Evolutionary conservation across 495 filamentous ascomycete species (phyloP).

Genomic region (Neurospora sp.): DNA sequence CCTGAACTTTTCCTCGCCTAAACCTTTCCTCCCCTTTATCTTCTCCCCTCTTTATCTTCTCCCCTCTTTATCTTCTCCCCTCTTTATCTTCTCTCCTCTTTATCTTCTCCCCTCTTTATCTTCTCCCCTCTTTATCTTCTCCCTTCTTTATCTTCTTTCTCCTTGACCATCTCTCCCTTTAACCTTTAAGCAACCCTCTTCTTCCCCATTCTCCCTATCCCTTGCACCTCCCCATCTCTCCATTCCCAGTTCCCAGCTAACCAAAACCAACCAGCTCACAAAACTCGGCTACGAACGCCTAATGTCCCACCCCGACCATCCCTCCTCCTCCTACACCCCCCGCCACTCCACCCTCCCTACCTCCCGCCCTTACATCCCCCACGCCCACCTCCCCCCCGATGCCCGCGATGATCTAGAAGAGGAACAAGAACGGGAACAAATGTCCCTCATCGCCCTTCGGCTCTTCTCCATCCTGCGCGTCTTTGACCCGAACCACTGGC

Average conservation of each 20-base stretch:
- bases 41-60: no score
- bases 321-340: neutral
- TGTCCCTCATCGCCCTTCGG: neutral
- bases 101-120: no score
- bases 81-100: no score
- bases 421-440: neutral
- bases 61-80: no score
- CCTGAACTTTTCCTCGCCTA: neutral
- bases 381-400: neutral
- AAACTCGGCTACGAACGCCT: constrained; percentile 10
- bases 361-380: neutral
- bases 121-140: no score
- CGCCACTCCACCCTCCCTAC: neutral
- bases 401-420: neutral
- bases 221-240: no score
- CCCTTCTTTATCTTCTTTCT: no score
- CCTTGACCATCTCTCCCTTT: no score
- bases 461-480: constrained; percentile 1
- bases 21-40: neutral
- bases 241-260: no score
- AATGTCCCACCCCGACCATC: neutral
- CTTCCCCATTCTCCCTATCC: no score
- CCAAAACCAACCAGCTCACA: constrained; percentile 1
- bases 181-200: no score
- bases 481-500: constrained; percentile 10